Base-by-base conservation (phyloP, 2,329 filamentous ascomycete genomes). In the Hymenoscyphus fraxineus region DNA sequence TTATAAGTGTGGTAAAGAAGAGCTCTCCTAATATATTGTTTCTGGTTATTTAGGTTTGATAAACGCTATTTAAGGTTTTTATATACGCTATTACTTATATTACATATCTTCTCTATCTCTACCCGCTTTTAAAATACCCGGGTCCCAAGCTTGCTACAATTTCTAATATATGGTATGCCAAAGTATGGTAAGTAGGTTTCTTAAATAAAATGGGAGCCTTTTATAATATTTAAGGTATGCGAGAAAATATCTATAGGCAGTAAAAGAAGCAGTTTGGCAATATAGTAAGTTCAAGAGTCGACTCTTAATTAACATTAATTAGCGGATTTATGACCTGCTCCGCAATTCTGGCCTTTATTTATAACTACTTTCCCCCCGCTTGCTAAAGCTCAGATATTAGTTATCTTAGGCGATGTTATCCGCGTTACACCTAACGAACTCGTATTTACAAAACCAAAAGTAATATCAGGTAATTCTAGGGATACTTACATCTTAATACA, bases 361-460 rank as follows among this genome's bases (percentile, higher is more conserved):
- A 6, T 39, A 10, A 51, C 19, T n/a, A 5, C 55, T 38, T 19
- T 58, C 44, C 44, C 6, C 7, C 6, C 35, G 35, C 9, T 7
- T 35, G 35, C 15, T 44, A 44, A 16, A 16, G 15, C 16, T 44
- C 3, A n/a, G n/a, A 6, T 44, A 7, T n/a, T 44, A 15, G 16
- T 44, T 6, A 58, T 32, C 13, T 35, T 38, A 66, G 66, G 67
- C 4, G 63, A 68, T 38, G 62, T 69, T 19, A 65, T 71, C 2
- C 64, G 69, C 6, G 65, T 71, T 19, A 62, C 65, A 12, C 66
- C 69, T 1, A 70, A 71, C 59, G 69, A 69, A 47, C 65, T 71
- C 10, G 63, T 63, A 35, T 71, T 71, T 59, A 40, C 66, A n/a
- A 65, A 61, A 10, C 64, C 68, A 39, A 58, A 65, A 39, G 63